Conservation (phyloP, 208 protist genomes). For the Herpetomonas muscarum region DNA sequence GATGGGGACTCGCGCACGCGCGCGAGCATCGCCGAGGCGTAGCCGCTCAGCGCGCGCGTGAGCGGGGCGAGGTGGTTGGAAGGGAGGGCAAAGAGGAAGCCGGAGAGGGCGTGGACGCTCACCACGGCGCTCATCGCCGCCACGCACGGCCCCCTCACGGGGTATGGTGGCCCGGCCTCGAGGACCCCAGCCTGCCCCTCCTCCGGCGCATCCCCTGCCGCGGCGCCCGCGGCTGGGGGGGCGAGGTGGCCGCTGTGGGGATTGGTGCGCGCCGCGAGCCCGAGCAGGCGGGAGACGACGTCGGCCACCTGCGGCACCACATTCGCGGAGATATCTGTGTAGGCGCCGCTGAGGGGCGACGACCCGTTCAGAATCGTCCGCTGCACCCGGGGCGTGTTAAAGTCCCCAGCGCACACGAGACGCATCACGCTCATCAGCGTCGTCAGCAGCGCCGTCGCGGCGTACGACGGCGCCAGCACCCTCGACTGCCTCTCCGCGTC, state of each 20-base stretch:
- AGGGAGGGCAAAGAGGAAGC: background rate
- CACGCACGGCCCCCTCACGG: background rate
- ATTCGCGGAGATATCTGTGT: no score
- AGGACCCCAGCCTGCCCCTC: background rate
- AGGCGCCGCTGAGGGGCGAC: no score
- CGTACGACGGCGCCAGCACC: background rate
- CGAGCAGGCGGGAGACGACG: no score
- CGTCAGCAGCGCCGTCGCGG: background rate
- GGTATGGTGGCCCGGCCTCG: background rate
- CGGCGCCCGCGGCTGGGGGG: no score
- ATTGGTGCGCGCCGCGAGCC: no score
- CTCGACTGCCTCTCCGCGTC: background rate
- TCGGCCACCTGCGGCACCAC: no score
- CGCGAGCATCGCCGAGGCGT: background rate
- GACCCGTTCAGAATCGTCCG: background rate
- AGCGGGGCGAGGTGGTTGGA: background rate
- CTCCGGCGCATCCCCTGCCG: no score
- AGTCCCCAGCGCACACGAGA: conserved; percentile 4
- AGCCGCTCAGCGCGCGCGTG: background rate
- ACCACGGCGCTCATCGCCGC: background rate
- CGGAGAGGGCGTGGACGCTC: background rate
- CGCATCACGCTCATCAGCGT: conserved; percentile 9
- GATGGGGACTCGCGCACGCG: background rate
- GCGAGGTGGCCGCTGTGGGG: no score
- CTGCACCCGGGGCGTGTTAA: conserved; percentile 1